Conservation (phyloP, 2,329 filamentous ascomycete species). For the Verticillium alfalfae region DNA sequence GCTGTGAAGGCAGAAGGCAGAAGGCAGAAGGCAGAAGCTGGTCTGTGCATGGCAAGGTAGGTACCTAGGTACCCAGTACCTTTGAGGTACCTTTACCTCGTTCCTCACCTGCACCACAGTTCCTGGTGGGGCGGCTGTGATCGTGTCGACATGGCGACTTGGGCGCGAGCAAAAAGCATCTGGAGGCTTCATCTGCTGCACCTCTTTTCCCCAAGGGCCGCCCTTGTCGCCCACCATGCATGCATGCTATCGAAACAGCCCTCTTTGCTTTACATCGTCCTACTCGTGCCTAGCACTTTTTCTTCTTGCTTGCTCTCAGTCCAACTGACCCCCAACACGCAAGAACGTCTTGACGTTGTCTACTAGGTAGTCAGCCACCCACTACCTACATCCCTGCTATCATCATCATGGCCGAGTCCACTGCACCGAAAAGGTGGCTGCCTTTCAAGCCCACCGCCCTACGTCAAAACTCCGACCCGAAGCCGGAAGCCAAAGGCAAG, state of each 20-base stretch:
- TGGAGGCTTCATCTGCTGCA: not conserved
- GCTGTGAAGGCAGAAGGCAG: not conserved
- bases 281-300: not conserved
- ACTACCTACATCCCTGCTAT: not conserved
- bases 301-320: too few relatives aligned
- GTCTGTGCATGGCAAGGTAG: not conserved
- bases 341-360: too few relatives aligned
- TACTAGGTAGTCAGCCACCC: not conserved
- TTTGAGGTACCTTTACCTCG: too few relatives aligned
- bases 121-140: not conserved
- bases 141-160: not conserved
- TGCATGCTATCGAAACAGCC: not conserved
- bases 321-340: too few relatives aligned
- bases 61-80: not conserved
- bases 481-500: constrained; percentile 11
- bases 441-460: constrained; percentile 45
- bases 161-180: not conserved
- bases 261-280: too few relatives aligned
- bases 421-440: constrained; percentile 28
- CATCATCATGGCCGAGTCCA: not conserved
- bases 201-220: not conserved
- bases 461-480: constrained; percentile 23
- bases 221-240: not conserved
- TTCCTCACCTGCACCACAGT: not conserved
- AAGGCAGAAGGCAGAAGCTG: too few relatives aligned